A percentile compares a stretch with the other conserved stretches of the same genome.
Evolutionary conservation across 306 rosid species (phyloP).

Genomic region (Nissolia schottii): DNA sequence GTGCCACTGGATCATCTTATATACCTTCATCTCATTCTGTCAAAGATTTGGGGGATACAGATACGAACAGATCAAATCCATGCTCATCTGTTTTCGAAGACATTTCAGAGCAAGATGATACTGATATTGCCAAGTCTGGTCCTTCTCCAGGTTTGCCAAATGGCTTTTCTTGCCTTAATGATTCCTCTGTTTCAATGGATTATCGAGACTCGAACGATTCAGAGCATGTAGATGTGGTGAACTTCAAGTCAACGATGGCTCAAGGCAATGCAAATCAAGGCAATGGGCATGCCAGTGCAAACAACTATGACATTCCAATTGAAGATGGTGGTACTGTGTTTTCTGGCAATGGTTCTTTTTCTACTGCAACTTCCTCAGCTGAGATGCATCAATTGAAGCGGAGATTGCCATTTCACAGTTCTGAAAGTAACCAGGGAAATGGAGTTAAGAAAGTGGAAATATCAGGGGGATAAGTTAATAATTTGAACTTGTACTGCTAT

Average conservation of each 20-base stretch:
- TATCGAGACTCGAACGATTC: slow-evolving; percentile 5
- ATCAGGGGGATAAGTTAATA: slow-evolving; percentile 30
- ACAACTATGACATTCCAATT: slow-evolving; percentile 13
- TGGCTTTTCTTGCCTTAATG: slow-evolving; percentile 20
- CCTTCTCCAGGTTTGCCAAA: slow-evolving; percentile 20
- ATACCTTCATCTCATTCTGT: neutral
- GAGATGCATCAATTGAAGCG: slow-evolving; percentile 24
- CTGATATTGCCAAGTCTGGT: neutral
- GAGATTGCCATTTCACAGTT: neutral
- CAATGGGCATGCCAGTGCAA: slow-evolving; percentile 30
- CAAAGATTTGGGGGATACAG: neutral
- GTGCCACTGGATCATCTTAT: slow-evolving; percentile 8
- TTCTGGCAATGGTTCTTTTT: slow-evolving; percentile 10
- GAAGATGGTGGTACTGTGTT: slow-evolving; percentile 17
- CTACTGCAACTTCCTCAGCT: slow-evolving; percentile 26
- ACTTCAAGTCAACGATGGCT: slow-evolving; percentile 21
- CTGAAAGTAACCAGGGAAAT: slow-evolving; percentile 32
- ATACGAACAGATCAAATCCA: neutral
- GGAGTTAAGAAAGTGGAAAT: slow-evolving; percentile 33
- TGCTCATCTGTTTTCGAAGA: slow-evolving; percentile 8
- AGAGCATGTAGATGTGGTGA: slow-evolving; percentile 25
- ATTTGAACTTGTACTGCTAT: slow-evolving; percentile 4
- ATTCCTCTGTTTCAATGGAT: slow-evolving; percentile 25
- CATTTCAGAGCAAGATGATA: slow-evolving; percentile 20
- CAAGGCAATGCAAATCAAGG: slow-evolving; percentile 21